Evolutionary conservation across 2,329 filamentous ascomycete species (phyloP).

Genomic region (Fusarium musae): DNA sequence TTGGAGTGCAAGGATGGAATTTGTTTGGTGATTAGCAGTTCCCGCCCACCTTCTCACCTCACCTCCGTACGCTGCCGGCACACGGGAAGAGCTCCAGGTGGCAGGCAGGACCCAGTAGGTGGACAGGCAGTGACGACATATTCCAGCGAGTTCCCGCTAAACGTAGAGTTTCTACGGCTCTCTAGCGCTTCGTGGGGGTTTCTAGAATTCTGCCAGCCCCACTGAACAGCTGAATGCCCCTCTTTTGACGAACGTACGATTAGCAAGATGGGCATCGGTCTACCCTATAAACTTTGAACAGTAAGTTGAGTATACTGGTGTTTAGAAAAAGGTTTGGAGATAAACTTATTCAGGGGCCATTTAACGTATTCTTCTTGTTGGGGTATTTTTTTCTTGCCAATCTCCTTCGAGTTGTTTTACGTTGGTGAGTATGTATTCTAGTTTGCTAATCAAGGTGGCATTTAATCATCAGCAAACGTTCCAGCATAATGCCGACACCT

Average conservation of each 20-base stretch:
- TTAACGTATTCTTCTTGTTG: background rate
- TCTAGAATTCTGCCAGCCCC: conserved; percentile 39
- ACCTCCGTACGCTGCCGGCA: conserved; percentile 7
- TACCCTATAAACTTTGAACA: background rate
- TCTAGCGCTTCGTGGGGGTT: conserved; percentile 40
- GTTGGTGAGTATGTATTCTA: background rate
- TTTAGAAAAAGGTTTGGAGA: background rate
- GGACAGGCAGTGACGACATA: conserved; percentile 40
- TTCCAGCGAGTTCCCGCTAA: conserved; percentile 31
- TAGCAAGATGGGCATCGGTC: background rate
- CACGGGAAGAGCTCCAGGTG: background rate
- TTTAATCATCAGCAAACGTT: conserved; percentile 1
- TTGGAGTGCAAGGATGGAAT: conserved; percentile 5
- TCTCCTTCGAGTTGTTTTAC: too few relatives aligned
- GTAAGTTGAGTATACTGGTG: background rate
- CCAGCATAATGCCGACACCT: background rate
- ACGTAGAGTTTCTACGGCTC: conserved; percentile 32
- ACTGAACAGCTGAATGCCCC: conserved; percentile 2
- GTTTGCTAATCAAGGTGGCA: background rate
- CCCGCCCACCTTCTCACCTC: conserved; percentile 12
- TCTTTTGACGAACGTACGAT: background rate
- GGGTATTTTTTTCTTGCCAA: background rate
- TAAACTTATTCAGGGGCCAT: background rate
- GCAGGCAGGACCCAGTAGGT: conserved; percentile 17
- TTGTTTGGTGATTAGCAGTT: conserved; percentile 33